phyloP scores from a whole-genome alignment of 2,329 filamentous ascomycete species.

The Colletotrichum horii region DNA sequence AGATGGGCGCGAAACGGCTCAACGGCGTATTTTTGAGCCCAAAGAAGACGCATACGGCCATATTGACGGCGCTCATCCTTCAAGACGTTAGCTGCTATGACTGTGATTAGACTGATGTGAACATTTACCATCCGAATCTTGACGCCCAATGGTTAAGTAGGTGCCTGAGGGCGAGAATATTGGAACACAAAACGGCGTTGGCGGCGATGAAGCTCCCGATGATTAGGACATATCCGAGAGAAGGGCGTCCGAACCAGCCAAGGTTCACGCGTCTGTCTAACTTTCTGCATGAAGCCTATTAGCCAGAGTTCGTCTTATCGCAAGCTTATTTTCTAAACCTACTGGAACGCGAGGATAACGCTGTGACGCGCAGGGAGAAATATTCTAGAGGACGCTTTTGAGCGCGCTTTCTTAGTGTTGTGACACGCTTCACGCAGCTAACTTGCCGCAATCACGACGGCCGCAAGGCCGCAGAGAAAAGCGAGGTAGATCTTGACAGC shows the following conservation, averaged over 20 bases:
- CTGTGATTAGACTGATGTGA: not conserved
- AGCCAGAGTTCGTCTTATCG: not conserved
- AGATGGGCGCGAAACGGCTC: conserved; percentile 37
- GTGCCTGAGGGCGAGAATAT: not conserved
- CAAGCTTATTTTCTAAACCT: not conserved
- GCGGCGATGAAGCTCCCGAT: not conserved
- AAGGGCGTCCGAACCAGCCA: not conserved
- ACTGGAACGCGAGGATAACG: not conserved
- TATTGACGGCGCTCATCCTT: conserved; percentile 52
- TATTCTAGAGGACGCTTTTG: not conserved
- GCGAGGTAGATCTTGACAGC: not conserved
- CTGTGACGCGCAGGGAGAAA: too few species aligned
- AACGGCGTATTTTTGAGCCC: conserved; percentile 55
- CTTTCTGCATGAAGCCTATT: not conserved
- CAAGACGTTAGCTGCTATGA: not conserved
- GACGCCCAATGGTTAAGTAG: conserved; percentile 21
- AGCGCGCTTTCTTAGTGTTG: not conserved
- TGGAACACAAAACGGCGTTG: not conserved
- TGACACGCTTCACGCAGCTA: not conserved
- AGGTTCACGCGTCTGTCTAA: not conserved
- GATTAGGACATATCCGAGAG: not conserved
- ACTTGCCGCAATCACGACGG: not conserved
- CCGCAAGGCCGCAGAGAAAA: not conserved
- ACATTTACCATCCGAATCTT: conserved; percentile 26
- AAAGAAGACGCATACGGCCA: conserved; percentile 43